Evolutionary conservation across 148 eudicot genomes (phyloP).

Genomic region (Polygonum maritimum): DNA sequence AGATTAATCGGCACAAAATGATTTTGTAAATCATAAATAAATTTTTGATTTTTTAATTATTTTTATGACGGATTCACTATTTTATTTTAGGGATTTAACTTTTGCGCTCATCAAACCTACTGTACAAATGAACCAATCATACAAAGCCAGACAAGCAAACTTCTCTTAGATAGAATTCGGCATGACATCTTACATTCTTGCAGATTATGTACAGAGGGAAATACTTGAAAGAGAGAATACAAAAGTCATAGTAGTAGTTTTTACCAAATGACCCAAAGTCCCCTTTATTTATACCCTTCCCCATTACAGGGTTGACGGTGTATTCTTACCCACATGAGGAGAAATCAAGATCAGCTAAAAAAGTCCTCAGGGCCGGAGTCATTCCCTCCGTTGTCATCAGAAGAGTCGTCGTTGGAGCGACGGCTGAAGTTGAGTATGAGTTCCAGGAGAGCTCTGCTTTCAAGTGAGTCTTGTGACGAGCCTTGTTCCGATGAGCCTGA

Average conservation of each 20-base stretch:
- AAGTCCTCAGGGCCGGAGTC: slow-evolving; percentile 38
- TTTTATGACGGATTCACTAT: no score
- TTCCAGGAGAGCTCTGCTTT: slow-evolving; percentile 39
- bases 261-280: background rate
- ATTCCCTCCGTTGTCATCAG: slow-evolving; percentile 40
- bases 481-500: slow-evolving; percentile 29
- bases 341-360: slow-evolving; percentile 18
- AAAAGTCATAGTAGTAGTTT: background rate
- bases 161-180: background rate
- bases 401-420: slow-evolving; percentile 24
- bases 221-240: background rate
- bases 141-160: background rate
- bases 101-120: no score
- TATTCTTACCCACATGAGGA: background rate
- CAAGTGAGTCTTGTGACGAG: slow-evolving; percentile 24
- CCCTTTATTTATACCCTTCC: background rate
- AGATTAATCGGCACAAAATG: no score
- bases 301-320: background rate
- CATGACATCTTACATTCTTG: background rate
- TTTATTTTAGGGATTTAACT: no score
- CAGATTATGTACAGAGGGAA: background rate
- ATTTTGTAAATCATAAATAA: no score
- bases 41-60: no score
- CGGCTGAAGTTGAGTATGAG: slow-evolving; percentile 34
- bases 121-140: no score